These are phyloP conservation scores for Cladorrhinum sp. DNA, from an alignment of 2,329 filamentous ascomycete species.

Conservation along the genomic window DNA sequence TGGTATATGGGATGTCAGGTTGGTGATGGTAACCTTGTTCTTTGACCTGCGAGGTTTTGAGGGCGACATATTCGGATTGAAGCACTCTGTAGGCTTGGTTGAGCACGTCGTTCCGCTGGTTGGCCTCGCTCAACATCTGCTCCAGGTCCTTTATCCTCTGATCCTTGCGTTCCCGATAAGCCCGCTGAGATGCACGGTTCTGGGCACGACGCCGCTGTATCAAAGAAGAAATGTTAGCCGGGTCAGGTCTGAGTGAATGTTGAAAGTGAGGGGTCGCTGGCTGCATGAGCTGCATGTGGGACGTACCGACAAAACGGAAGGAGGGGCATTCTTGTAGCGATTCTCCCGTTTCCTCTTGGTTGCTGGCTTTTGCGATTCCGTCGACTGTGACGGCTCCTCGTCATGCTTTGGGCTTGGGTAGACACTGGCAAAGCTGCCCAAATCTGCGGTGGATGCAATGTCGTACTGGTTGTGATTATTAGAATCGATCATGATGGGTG, in stretches of 20 bases:
- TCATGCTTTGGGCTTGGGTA: conserved; percentile 36
- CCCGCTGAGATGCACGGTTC: conserved; percentile 59
- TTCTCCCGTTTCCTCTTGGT: conserved; percentile 50
- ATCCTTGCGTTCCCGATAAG: conserved; percentile 61
- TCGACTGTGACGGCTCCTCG: conserved; percentile 28
- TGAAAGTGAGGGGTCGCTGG: background rate
- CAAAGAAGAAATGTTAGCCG: background rate
- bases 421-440: conserved; percentile 26
- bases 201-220: conserved; percentile 55
- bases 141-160: conserved; percentile 64
- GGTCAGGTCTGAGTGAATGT: background rate
- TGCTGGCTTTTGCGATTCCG: conserved; percentile 34
- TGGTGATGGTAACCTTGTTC: conserved; percentile 20
- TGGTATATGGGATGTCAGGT: conserved; percentile 21
- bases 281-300: background rate
- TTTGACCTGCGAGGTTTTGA: conserved; percentile 35
- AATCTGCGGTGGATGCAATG: conserved; percentile 30
- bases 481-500: background rate
- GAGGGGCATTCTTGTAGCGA: conserved; percentile 51
- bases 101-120: conserved; percentile 54
- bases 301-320: conserved; percentile 48
- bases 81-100: conserved; percentile 52
- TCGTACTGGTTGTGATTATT: conserved; percentile 32
- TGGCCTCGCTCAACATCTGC: conserved; percentile 50
- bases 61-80: conserved; percentile 43